Evolutionary conservation across 306 rosid genomes (phyloP).

Genomic region (Vigna trinervia): DNA sequence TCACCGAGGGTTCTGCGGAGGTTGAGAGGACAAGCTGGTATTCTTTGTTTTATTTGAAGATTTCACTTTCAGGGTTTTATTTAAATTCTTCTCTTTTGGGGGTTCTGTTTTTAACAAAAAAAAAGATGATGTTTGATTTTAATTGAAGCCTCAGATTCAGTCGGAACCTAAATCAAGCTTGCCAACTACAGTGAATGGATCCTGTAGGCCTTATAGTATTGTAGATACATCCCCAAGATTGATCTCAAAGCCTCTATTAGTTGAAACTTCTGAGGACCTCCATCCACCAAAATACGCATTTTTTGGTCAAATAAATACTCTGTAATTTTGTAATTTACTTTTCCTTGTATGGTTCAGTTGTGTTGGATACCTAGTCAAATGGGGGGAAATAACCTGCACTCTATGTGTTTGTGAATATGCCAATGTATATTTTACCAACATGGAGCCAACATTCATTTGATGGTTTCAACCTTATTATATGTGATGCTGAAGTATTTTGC

Average conservation of each 20-base stretch:
- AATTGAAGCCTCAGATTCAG: conserved; percentile 49
- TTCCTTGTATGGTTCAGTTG: too few species aligned
- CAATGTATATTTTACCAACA: too few species aligned
- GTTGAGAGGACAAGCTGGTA: conserved; percentile 86
- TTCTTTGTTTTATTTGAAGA: conserved; percentile 57
- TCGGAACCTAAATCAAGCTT: conserved; percentile 56
- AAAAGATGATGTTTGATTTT: not conserved
- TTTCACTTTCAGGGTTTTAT: not conserved
- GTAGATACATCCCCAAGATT: conserved; percentile 51
- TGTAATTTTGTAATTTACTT: too few species aligned
- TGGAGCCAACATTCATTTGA: too few species aligned
- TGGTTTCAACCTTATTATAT: too few species aligned
- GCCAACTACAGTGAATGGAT: conserved; percentile 62
- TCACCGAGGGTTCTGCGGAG: conserved; percentile 83
- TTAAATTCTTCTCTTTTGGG: conserved; percentile 44
- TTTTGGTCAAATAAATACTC: too few species aligned
- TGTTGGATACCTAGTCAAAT: too few species aligned
- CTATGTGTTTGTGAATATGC: too few species aligned
- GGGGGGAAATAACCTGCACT: too few species aligned
- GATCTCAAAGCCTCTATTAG: conserved; percentile 56
- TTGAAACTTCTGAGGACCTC: conserved; percentile 71
- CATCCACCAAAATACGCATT: too few species aligned
- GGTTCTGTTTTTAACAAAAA: conserved; percentile 54
- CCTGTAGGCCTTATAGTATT: conserved; percentile 61
- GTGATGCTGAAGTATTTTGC: conserved; percentile 1